Conservation (phyloP, 176 grass and related monocot genomes). For the Alloteropsis semialata region DNA sequence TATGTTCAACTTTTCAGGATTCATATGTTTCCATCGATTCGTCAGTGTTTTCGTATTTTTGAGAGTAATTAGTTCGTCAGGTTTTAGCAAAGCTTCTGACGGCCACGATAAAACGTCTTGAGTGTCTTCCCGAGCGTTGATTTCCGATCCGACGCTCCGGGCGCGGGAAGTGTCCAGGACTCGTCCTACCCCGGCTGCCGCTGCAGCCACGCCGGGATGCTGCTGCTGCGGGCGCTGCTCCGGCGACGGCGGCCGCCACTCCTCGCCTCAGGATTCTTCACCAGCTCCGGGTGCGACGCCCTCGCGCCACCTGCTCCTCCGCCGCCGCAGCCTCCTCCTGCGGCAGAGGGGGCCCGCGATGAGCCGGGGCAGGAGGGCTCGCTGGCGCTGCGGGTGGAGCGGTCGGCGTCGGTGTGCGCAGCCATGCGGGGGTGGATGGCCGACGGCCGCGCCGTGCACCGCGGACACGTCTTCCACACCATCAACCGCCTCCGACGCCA, state of each 20-base stretch:
- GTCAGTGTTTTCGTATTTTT: not conserved
- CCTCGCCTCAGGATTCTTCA: constrained; percentile 31
- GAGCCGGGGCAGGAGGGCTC: constrained; percentile 34
- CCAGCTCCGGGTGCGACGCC: constrained; percentile 21
- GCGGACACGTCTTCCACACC: constrained; percentile 77
- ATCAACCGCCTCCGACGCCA: constrained; percentile 76
- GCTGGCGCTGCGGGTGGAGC: constrained; percentile 69
- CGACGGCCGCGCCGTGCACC: constrained; percentile 60
- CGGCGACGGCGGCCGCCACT: constrained; percentile 18
- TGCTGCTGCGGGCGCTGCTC: constrained; percentile 30
- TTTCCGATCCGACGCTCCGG: not conserved
- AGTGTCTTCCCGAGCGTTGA: not conserved
- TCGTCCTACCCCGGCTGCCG: not conserved
- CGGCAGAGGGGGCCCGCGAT: not conserved
- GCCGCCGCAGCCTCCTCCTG: not conserved
- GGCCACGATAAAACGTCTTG: not conserved
- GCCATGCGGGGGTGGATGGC: constrained; percentile 88
- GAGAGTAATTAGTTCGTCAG: not conserved
- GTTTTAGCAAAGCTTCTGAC: not conserved
- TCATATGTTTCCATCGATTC: not conserved
- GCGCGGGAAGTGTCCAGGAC: not conserved
- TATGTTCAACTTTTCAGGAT: not conserved
- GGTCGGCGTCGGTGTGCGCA: constrained; percentile 49
- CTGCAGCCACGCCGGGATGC: not conserved
- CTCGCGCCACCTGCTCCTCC: not conserved